Evolutionary conservation across 2,329 filamentous ascomycete genomes (phyloP), one percentile per base, ranked within the genome.

Genomic region (Phaeosphaeria sp.): DNA sequence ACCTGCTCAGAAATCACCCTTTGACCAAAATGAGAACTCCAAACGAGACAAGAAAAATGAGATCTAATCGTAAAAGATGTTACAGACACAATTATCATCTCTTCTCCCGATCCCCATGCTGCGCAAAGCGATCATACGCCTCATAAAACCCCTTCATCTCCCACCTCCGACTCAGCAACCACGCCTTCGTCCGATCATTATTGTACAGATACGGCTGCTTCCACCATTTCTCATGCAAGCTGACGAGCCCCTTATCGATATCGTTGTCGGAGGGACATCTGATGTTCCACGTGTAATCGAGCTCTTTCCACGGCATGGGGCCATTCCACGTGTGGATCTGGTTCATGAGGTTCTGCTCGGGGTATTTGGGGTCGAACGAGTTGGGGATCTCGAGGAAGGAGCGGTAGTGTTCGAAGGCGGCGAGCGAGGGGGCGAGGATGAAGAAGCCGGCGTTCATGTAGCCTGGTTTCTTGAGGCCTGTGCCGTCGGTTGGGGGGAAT

Each of bases 161-260:
- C 74, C 76, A 79, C 47, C 77, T 61, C 62, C 71, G 68, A 18
- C 66, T 69, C 45, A 58, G 53, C 48, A 79, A 57, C 55, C 69
- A 77, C n/a, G 72, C 65, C 51, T 66, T 68, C 18, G 77, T 64
- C 44, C 73, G 73, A 20, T 69, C 36, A 39, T 74, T 66, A 1
- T 58, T 50, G 22, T 63, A 60, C 8, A 67, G 60, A 24, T 63
- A 71, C 1, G 71, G 74, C 40, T 67, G 60, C 8, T 53, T 57
- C 77, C 77, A 79, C 73, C 74, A 79, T 63, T 79, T 80, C 59
- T 75, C 76, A 45, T 80, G 78, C 48, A 79, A 60, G 51, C 69
- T 75, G 36, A 66, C 66, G 9, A 78, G 64, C 0, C 78, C 77
- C 27, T 73, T 68, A 11, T 74, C 63, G 27, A 79, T 56, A 52